Conservation (phyloP, 352 stramenopile species). For the Globisporangium perplexum region DNA sequence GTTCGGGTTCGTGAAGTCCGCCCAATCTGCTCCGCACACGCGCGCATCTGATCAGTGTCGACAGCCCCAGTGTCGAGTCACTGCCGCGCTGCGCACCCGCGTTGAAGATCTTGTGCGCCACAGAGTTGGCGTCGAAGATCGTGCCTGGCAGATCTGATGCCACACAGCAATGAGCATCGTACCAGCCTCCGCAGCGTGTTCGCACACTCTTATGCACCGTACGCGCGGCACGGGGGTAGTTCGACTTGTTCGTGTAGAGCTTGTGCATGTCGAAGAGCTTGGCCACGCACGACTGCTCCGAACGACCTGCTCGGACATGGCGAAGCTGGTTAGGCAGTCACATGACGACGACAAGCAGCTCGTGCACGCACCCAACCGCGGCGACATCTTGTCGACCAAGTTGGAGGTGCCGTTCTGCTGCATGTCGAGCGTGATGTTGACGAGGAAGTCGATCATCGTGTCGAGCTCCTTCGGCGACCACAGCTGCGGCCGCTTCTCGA, state of each 20-base stretch:
- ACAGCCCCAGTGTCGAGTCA: neutral
- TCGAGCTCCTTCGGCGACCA: constrained; percentile 57
- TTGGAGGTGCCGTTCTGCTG: constrained; percentile 44
- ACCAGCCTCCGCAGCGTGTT: neutral
- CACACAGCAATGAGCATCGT: neutral
- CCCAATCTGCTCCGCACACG: constrained; percentile 9
- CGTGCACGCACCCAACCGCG: constrained; percentile 13
- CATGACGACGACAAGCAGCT: neutral
- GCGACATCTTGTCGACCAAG: constrained; percentile 22
- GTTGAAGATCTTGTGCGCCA: constrained; percentile 66
- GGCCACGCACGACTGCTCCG: constrained; percentile 42
- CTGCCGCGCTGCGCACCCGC: constrained; percentile 25
- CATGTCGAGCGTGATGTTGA: constrained; percentile 55
- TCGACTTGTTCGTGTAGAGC: constrained; percentile 35
- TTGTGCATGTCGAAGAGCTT: constrained; percentile 59
- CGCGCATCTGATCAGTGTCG: neutral
- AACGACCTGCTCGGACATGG: constrained; percentile 45
- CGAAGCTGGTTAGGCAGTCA: too few relatives aligned
- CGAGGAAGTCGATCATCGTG: constrained; percentile 46
- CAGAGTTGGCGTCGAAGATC: constrained; percentile 47
- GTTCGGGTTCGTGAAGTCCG: constrained; percentile 43
- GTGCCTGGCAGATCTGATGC: constrained; percentile 41
- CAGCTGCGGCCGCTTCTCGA: constrained; percentile 31
- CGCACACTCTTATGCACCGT: constrained; percentile 7
- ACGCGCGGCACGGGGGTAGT: constrained; percentile 37